Evolutionary conservation across 2,329 filamentous ascomycete species (phyloP), one percentile per base, ranked within the genome.

Genomic region (Botrytis porri): DNA sequence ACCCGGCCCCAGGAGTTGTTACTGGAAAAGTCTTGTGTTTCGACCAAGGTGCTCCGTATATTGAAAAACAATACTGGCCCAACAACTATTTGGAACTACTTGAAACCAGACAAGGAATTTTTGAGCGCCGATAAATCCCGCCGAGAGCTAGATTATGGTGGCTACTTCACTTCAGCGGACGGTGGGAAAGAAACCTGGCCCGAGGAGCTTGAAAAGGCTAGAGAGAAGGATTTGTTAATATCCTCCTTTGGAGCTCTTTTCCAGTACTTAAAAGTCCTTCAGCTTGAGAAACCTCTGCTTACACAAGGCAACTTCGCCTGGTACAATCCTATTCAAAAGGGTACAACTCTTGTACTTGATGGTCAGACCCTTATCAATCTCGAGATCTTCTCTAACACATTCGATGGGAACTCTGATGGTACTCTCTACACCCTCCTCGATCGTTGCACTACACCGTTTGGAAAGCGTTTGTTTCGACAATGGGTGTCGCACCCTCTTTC

Each of bases 401-500:
- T 92, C 76, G 95, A 98, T 80, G 95, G 95, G 12, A 90, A 93
- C 22, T 81, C 86, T 0, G 92, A 97, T 57, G 96, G 96, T 10
- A 98, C 96, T 0, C 84, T 99, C 1, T 99, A 98, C 82, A 88
- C 88, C 69, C 89, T 99, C 76, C 88, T 99, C 70, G 98, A 99
- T 81, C 90, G 94, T 69, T 99, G 96, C 80, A 92, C 98, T 75
- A 98, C 96, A 5, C 95, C 96, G 0, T 99, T 99, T 80, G 96
- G 96, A 73, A 99, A 99, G 83, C 92, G 96, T 18, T 89, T 97
- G 81, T 94, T 99, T 82, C 92, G 95, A 71, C 94, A 97, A 81
- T 99, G 96, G 96, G 92, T 99, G 4, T 98, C 95, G 79, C 96
- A 99, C 82, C 96, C 96, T 3, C 86, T 99, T 22, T 94, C 94